A percentile compares a stretch with the other conserved stretches of the same genome.
These are phyloP conservation scores for Senna siamea DNA, from an alignment of 306 rosid species.

Conservation along the genomic window DNA sequence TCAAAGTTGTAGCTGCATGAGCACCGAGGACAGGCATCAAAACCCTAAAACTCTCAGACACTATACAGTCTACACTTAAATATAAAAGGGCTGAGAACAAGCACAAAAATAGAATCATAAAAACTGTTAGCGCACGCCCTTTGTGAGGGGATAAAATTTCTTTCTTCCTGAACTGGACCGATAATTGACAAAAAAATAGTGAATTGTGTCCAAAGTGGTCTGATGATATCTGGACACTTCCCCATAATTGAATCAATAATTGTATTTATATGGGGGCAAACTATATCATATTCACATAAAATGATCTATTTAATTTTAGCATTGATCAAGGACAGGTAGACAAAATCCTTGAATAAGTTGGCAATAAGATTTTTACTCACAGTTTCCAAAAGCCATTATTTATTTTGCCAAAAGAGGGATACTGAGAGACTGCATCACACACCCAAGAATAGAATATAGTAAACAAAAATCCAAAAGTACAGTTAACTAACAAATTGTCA, in stretches of 20 bases:
- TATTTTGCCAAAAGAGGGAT: background rate
- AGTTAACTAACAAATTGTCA: background rate
- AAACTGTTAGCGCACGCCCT: background rate
- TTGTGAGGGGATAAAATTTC: background rate
- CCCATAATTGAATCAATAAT: background rate
- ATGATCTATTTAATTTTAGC: background rate
- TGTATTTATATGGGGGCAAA: background rate
- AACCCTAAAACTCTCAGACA: slow-evolving; percentile 13
- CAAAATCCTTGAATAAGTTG: background rate
- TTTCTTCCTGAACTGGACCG: slow-evolving; percentile 1
- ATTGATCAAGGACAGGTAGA: background rate
- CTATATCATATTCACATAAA: background rate
- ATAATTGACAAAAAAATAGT: slow-evolving; percentile 14
- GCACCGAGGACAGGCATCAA: slow-evolving; percentile 29
- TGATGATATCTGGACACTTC: background rate
- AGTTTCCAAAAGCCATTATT: background rate
- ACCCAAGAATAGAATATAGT: slow-evolving; percentile 8
- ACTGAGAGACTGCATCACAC: background rate
- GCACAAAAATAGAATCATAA: background rate
- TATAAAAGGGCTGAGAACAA: background rate
- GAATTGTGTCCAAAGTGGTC: background rate
- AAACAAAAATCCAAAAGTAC: background rate
- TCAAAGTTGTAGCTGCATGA: slow-evolving; percentile 62
- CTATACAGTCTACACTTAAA: background rate
- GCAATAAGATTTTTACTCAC: background rate